A percentile compares a stretch with the other conserved stretches of the same genome.
phyloP scores from a whole-genome alignment of 441 rosid species.

The Geranium incanum region DNA sequence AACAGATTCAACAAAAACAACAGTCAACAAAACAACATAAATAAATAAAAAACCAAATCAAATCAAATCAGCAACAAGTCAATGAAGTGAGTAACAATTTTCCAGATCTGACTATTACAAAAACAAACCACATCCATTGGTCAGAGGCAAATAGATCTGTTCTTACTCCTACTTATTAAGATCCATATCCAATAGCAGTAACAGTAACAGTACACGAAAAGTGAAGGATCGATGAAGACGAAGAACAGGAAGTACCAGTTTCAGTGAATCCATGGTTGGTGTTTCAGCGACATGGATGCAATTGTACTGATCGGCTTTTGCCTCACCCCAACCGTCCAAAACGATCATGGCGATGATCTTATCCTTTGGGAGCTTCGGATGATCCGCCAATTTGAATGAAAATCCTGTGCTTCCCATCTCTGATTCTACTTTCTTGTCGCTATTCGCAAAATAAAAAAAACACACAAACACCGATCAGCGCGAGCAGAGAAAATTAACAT shows the following conservation, averaged over 20 bases:
- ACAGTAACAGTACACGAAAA: not conserved
- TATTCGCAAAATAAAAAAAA: too few species aligned
- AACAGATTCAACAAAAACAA: not conserved
- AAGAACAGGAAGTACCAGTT: constrained; percentile 34
- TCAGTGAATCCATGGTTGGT: constrained; percentile 88
- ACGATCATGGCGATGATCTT: constrained; percentile 69
- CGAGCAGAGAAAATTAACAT: not conserved
- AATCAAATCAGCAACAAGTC: not conserved
- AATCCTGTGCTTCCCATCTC: constrained; percentile 40
- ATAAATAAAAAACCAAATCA: not conserved
- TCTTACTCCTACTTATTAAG: not conserved
- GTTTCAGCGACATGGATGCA: constrained; percentile 88
- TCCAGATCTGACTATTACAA: not conserved
- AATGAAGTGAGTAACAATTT: not conserved
- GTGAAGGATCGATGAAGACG: not conserved
- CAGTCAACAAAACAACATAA: not conserved
- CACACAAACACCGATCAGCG: not conserved
- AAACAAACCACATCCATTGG: not conserved
- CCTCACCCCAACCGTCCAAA: constrained; percentile 97
- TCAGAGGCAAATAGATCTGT: not conserved
- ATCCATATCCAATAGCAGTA: not conserved
- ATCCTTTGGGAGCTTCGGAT: constrained; percentile 70
- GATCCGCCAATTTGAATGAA: constrained; percentile 68
- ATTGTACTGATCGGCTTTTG: constrained; percentile 68
- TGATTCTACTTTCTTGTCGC: not conserved